Evolutionary conservation across 23 red algal species (phyloP).

Genomic region (Porphyridium purpureum): DNA sequence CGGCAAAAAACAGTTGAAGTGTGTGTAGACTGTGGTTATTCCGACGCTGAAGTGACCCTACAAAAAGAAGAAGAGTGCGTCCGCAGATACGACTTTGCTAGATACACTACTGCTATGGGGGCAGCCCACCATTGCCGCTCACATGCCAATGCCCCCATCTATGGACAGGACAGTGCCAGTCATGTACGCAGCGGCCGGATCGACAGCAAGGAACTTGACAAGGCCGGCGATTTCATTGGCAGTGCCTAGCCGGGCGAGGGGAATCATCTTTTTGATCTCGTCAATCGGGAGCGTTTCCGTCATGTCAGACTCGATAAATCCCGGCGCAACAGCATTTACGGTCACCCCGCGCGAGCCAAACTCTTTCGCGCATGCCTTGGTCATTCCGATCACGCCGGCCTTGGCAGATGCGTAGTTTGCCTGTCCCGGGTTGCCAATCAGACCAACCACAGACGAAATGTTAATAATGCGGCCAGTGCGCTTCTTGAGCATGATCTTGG

Average conservation of each 20-base stretch:
- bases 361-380: constrained; percentile 66
- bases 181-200: constrained; percentile 92
- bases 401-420: constrained; percentile 92
- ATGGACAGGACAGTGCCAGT: constrained; percentile 78
- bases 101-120: too few relatives aligned
- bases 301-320: constrained; percentile 95
- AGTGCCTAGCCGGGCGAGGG: constrained; percentile 73
- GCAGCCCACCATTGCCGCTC: too few relatives aligned
- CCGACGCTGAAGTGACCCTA: too few relatives aligned
- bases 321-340: constrained; percentile 88
- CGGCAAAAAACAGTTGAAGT: too few relatives aligned
- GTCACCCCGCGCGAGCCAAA: constrained; percentile 71
- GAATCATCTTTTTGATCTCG: constrained; percentile 57
- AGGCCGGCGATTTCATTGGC: constrained; percentile 77
- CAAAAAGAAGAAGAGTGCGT: too few relatives aligned
- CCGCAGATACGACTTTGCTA: too few relatives aligned
- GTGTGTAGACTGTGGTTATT: too few relatives aligned
- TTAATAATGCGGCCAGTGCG: constrained; percentile 83
- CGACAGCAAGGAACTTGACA: constrained; percentile 71
- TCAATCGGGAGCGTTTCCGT: constrained; percentile 58
- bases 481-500: constrained; percentile 97
- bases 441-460: constrained; percentile 81
- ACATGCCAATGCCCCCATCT: constrained; percentile 93
- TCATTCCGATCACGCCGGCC: constrained; percentile 81
- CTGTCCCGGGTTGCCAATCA: constrained; percentile 91